These are phyloP conservation scores for Massariosphaeria phaeospora DNA, from an alignment of 495 filamentous ascomycete species.

Conservation along the genomic window DNA sequence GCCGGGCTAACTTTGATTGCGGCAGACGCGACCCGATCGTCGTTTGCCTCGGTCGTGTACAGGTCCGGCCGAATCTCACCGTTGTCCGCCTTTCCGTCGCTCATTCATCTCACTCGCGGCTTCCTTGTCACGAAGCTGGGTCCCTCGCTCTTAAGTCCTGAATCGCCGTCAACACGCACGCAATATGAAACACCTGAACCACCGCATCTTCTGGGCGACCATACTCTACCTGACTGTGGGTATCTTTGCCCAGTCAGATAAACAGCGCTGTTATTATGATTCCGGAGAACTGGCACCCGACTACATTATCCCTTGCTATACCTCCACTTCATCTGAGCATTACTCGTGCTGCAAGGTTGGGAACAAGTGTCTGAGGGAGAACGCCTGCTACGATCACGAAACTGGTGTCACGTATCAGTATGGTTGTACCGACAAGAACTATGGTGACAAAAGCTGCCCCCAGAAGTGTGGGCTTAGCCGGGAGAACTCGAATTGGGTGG, in stretches of 20 bases:
- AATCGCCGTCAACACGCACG: too few species aligned
- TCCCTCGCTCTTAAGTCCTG: too few species aligned
- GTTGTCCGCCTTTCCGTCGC: too few species aligned
- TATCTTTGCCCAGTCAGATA: background rate
- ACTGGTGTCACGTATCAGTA: constrained; percentile 24
- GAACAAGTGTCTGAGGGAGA: constrained; percentile 16
- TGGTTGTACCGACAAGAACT: constrained; percentile 15
- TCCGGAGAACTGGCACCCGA: constrained; percentile 8
- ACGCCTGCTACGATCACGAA: constrained; percentile 14
- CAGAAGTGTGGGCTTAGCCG: constrained; percentile 17
- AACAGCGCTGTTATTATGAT: constrained; percentile 22
- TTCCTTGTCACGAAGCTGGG: too few species aligned
- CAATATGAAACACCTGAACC: too few species aligned
- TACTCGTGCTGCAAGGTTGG: constrained; percentile 21
- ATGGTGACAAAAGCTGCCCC: constrained; percentile 15
- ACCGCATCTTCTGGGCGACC: background rate
- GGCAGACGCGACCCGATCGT: too few species aligned
- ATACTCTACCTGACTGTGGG: background rate
- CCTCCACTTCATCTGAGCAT: background rate
- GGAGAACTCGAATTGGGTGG: constrained; percentile 8
- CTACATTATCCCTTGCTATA: constrained; percentile 24
- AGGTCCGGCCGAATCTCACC: too few species aligned
- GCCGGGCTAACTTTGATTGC: too few species aligned
- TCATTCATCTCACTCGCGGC: too few species aligned
- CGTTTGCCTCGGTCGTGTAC: too few species aligned